phyloP scores from a whole-genome alignment of 2,329 filamentous ascomycete genomes.

The Hymenoscyphus linearis region DNA sequence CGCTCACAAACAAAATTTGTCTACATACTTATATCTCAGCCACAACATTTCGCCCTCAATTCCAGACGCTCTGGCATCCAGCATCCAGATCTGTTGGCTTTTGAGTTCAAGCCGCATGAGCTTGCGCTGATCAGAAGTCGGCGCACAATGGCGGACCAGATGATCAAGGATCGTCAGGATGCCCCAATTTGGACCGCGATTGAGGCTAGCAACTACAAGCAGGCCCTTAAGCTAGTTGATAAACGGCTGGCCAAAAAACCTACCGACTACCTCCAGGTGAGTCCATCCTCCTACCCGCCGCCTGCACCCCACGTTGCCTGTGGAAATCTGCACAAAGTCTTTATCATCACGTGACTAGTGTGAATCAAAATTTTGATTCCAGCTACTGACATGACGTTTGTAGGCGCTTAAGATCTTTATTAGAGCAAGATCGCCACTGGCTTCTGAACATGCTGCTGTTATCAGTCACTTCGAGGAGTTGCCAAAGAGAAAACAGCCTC shows the following conservation, averaged over 20 bases:
- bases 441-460: conserved; percentile 27
- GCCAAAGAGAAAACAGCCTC: conserved; percentile 16
- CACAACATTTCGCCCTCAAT: background rate
- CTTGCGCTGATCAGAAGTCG: background rate
- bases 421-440: conserved; percentile 21
- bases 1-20: background rate
- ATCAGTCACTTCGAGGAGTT: conserved; percentile 27
- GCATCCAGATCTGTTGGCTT: background rate
- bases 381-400: conserved; percentile 13
- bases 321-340: background rate
- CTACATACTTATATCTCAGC: background rate
- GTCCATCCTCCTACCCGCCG: conserved; percentile 4
- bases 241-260: conserved; percentile 31
- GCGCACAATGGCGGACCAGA: conserved; percentile 23
- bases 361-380: background rate
- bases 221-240: conserved; percentile 33
- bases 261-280: conserved; percentile 31
- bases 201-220: conserved; percentile 32
- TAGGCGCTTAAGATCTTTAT: conserved; percentile 33
- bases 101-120: conserved; percentile 7
- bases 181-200: conserved; percentile 32
- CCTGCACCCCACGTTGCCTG: background rate
- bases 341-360: conserved; percentile 15
- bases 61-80: background rate
- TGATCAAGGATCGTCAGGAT: conserved; percentile 28